Percentiles rank a stretch among this genome's conserved stretches.
These are phyloP conservation scores for Juglanconis sp. DNA, from an alignment of 2,329 filamentous ascomycete genomes.

Conservation along the genomic window DNA sequence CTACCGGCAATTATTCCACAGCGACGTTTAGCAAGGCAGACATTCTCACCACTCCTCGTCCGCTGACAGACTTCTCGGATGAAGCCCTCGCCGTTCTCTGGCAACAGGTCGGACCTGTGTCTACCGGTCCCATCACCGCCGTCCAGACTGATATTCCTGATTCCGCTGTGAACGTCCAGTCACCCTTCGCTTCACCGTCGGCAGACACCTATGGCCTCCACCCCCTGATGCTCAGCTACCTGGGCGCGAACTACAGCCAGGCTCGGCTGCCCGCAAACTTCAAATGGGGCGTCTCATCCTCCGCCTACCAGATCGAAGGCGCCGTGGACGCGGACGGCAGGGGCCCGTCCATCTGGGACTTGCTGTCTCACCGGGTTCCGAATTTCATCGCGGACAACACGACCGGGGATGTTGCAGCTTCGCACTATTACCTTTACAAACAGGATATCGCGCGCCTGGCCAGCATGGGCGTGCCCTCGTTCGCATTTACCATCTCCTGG, in stretches of 20 bases:
- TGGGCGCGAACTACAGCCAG: conserved; percentile 1
- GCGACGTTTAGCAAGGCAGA: not conserved
- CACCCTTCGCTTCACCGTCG: not conserved
- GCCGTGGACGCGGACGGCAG: conserved; percentile 6
- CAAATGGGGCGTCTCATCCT: conserved; percentile 8
- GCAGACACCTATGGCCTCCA: conserved; percentile 1
- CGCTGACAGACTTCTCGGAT: conserved; percentile 6
- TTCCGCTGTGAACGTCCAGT: not conserved
- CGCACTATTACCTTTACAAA: conserved; percentile 10
- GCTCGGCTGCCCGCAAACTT: conserved; percentile 4
- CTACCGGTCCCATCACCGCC: conserved; percentile 5
- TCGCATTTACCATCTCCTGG: conserved; percentile 5
- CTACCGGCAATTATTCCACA: not conserved
- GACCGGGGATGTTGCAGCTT: conserved; percentile 2
- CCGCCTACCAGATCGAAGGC: conserved; percentile 9
- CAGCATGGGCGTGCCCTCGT: conserved; percentile 3
- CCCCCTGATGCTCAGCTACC: conserved; percentile 1
- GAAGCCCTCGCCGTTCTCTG: conserved; percentile 6
- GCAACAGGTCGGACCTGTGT: conserved; percentile 8
- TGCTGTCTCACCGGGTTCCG: conserved; percentile 7
- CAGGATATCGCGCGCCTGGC: conserved; percentile 9
- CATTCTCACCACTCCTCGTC: not conserved
- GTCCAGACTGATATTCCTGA: conserved; percentile 2
- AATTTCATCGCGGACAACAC: conserved; percentile 4
- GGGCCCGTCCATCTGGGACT: conserved; percentile 7